A percentile compares a stretch with the other conserved stretches of the same genome.
Conservation (phyloP, 306 rosid genomes). For the Arachis stenosperma region DNA sequence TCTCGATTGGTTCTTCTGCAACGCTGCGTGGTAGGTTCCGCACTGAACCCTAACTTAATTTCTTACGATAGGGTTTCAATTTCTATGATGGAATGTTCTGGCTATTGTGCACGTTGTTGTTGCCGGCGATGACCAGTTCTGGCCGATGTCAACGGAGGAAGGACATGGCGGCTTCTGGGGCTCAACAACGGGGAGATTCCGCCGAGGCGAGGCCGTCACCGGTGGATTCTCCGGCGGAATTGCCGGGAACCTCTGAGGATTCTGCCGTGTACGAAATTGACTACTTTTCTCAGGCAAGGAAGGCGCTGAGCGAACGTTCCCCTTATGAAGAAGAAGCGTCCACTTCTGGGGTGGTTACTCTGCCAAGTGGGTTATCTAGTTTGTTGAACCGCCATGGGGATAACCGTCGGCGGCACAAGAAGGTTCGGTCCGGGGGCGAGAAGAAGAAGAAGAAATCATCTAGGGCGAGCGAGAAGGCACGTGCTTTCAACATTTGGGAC, state of each 20-base stretch:
- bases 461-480: slow-evolving; percentile 56
- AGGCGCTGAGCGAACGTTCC: slow-evolving; percentile 72
- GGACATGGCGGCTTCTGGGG: slow-evolving; percentile 49
- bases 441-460: slow-evolving; percentile 70
- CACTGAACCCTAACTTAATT: background rate
- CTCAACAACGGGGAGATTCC: slow-evolving; percentile 46
- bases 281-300: slow-evolving; percentile 77
- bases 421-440: slow-evolving; percentile 58
- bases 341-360: slow-evolving; percentile 55
- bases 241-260: slow-evolving; percentile 39
- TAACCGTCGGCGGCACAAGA: slow-evolving; percentile 75
- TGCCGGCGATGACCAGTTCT: slow-evolving; percentile 83
- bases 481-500: slow-evolving; percentile 62
- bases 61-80: slow-evolving; percentile 47
- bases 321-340: slow-evolving; percentile 82
- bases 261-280: slow-evolving; percentile 45
- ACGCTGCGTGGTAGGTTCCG: slow-evolving; percentile 26
- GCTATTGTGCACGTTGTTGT: slow-evolving; percentile 44
- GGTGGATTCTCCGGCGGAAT: slow-evolving; percentile 45
- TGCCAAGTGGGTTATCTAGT: slow-evolving; percentile 72
- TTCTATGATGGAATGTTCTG: slow-evolving; percentile 68
- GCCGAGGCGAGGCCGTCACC: slow-evolving; percentile 56
- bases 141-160: slow-evolving; percentile 70
- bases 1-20: slow-evolving; percentile 38
- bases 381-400: slow-evolving; percentile 66